Percentiles rank a stretch among this genome's conserved stretches.
These are phyloP conservation scores for Sporothrix humicola DNA, from an alignment of 2,329 filamentous ascomycete genomes.

Conservation along the genomic window DNA sequence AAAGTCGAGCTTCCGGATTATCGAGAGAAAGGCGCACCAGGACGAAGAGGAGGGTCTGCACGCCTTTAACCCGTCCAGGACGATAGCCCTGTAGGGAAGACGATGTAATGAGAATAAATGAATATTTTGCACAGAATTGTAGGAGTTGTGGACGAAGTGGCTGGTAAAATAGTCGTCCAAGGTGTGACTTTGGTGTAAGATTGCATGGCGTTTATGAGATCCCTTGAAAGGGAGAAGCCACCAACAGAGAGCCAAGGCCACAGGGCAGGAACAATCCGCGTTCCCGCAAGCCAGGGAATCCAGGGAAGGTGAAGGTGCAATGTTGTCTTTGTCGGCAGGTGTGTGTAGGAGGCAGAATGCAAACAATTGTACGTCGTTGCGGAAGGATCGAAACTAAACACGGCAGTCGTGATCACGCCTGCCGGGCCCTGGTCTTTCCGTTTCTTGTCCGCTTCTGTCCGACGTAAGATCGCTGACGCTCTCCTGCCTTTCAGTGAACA, in stretches of 20 bases:
- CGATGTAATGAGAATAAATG: background rate
- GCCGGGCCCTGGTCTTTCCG: background rate
- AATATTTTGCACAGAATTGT: background rate
- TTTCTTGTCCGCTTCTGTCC: background rate
- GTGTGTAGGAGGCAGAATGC: background rate
- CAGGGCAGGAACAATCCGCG: background rate
- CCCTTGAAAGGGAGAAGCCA: background rate
- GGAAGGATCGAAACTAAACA: background rate
- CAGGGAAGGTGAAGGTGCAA: background rate
- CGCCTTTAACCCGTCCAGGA: conserved; percentile 3
- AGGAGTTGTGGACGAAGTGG: no score
- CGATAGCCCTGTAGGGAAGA: background rate
- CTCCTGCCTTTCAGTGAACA: no score
- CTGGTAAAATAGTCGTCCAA: no score
- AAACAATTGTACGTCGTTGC: no score
- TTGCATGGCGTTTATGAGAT: no score
- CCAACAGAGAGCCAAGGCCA: background rate
- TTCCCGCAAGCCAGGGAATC: background rate
- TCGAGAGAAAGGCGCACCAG: background rate
- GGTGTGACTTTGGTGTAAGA: background rate
- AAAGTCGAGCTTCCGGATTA: background rate
- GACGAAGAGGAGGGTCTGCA: background rate
- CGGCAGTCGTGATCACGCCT: background rate
- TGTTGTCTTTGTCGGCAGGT: background rate
- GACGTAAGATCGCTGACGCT: no score